Conservation (phyloP, 1,284 basidiomycete species). For the Ganoderma sp. region DNA sequence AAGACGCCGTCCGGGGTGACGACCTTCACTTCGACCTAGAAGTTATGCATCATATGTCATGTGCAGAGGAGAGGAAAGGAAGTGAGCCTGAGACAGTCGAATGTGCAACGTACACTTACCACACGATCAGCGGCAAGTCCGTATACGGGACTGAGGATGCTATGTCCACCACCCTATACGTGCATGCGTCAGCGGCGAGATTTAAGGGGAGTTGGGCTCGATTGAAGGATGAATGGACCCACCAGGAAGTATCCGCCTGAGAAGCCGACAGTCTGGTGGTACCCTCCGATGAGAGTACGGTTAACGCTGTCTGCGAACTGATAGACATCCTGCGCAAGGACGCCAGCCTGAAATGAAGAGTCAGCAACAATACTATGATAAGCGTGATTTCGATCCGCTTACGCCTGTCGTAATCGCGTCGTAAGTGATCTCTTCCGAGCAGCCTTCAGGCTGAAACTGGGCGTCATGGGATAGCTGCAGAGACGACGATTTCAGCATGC, state of each 20-base stretch:
- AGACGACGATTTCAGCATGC: neutral
- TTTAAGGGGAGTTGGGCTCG: neutral
- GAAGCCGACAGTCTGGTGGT: constrained; percentile 41
- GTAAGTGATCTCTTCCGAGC: constrained; percentile 26
- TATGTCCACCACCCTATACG: constrained; percentile 56
- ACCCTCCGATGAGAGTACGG: constrained; percentile 43
- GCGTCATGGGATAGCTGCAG: constrained; percentile 32
- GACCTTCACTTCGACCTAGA: constrained; percentile 32
- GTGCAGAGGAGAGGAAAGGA: neutral
- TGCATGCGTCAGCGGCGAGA: too few species aligned
- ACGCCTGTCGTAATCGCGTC: constrained; percentile 40
- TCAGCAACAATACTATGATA: neutral
- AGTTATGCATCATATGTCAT: neutral
- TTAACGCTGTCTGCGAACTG: constrained; percentile 42
- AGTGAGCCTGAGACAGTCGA: too few species aligned
- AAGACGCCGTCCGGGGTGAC: constrained; percentile 42
- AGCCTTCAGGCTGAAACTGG: constrained; percentile 37
- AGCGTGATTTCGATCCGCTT: constrained; percentile 5
- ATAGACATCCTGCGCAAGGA: constrained; percentile 38
- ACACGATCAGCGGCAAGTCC: constrained; percentile 50
- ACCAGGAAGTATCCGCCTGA: constrained; percentile 42
- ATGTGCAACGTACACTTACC: constrained; percentile 14
- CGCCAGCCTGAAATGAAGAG: constrained; percentile 34
- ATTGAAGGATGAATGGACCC: neutral
- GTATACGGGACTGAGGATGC: constrained; percentile 45